Evolutionary conservation across 768 basidiomycete genomes (phyloP), one percentile per base, ranked within the genome.

Genomic region (Daedaleopsis sinensis): DNA sequence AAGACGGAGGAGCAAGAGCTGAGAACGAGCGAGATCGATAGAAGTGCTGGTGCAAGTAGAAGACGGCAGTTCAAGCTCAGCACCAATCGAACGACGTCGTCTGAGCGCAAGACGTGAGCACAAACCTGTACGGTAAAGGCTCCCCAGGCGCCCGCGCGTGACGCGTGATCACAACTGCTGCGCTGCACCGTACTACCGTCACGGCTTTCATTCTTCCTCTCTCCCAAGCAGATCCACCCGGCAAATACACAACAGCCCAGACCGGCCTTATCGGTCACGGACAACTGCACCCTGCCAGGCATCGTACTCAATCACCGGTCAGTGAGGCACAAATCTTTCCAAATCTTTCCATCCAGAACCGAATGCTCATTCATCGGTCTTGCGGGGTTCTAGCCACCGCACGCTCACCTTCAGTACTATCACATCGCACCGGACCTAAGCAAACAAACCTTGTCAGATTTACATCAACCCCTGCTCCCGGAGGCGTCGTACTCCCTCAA

Each of bases 1-100:
- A 42, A 43, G 55, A 55, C 60, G 60, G 60, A 61, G 60, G 9
- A 48, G 15, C n/a, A 35, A 52, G 55, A 52, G 55, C 46, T 61
- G 60, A 51, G 60, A 61, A 61, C 32, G 36, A 27, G 35, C 12
- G 19, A 3, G 13, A 6, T 47, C 52, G 55, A 47, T 12, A 32
- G 7, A 39, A 54, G 38, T 8, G 23, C 16, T 38, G 21, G 24
- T 18, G 48, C 53, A 23, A 39, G 53, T 61, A 61, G 59, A 61
- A 61, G 59, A 51, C 35, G 23, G 37, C 23, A 13, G 21, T 49
- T 49, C 38, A 37, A 48, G 52, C 24, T 52, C 43, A 55, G 58
- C 47, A 49, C 47, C 47, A 49, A 49, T 49, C 23, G 47, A 18
- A 42, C 18, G 39, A 42, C 13, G n/a, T n/a, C 11, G 18, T 42